Evolutionary conservation across 108 stramenopile species (phyloP), one percentile per base, ranked within the genome.

Genomic region (Aurantiochytrium sp.): DNA sequence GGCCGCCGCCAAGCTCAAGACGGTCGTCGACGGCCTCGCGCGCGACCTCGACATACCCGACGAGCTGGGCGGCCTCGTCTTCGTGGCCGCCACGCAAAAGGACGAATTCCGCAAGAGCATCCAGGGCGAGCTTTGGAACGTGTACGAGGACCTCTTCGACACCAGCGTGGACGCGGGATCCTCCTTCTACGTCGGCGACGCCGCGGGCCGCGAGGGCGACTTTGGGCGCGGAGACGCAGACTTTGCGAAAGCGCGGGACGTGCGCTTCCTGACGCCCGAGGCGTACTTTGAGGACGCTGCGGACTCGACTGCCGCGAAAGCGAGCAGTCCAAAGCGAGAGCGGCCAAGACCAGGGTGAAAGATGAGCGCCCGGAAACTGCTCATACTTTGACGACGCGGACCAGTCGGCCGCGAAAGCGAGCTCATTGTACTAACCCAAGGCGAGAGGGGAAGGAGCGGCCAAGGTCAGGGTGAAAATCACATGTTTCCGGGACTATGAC

Each of bases 31-130:
- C 59, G 34, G 10, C 19, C 8, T 65, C 15, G 34, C 34, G 10
- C 6, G 32, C 8, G 34, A 34, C 10, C 59, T 65, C 19, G 34
- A 34, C 12, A 8, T 65, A 10, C 6, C 32, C 59, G 8, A 8
- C 1, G 73, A 81, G 24, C 39, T 30, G 42, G 42, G 30, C 10
- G 42, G 73, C 36, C 39, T 81, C 32, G 45, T 24, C 27, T 81
- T 81, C 32, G n/a, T 81, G 12, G 73, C 73, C 6, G 39, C 73
- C 39, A 81, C 73, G 42, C 73, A 81, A 81, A 81, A 81, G 30
- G 73, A 81, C 32, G 39, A 12, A 21, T 81, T 17, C 39, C 21
- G 73, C 21, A 81, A 81, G 32, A 65, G 59, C 24, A 48, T 48
- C n/a, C 24, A 30, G 24, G 45, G 42, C 42, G 45, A 41, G 42